Conservation (phyloP, 2,329 filamentous ascomycete species). For the Truncatella angustata region DNA sequence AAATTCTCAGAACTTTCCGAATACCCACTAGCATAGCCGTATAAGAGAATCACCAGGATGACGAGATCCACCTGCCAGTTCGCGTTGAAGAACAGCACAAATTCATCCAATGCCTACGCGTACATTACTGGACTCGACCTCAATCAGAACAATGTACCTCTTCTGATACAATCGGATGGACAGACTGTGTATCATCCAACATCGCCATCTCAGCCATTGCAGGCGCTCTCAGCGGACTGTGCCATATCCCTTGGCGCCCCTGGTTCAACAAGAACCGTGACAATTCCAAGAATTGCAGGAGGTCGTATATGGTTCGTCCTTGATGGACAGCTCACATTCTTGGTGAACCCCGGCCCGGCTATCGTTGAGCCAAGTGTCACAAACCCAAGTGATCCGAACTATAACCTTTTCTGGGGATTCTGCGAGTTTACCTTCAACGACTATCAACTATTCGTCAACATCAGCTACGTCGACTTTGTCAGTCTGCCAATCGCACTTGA, state of each 20-base stretch:
- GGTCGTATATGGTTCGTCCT: constrained; percentile 71
- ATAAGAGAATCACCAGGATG: constrained; percentile 20
- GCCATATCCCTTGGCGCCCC: constrained; percentile 63
- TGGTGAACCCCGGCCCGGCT: constrained; percentile 68
- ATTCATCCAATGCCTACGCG: constrained; percentile 59
- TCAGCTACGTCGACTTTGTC: constrained; percentile 75
- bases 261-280: constrained; percentile 57
- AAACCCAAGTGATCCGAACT: constrained; percentile 63
- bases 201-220: constrained; percentile 51
- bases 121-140: constrained; percentile 69
- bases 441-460: constrained; percentile 59
- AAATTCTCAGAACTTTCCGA: no score
- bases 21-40: neutral
- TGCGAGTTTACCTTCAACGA: constrained; percentile 63
- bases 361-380: constrained; percentile 73
- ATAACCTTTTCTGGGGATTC: constrained; percentile 62
- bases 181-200: constrained; percentile 62
- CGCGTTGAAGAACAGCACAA: constrained; percentile 64
- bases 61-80: constrained; percentile 53
- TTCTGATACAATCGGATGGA: constrained; percentile 66
- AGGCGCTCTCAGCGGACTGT: constrained; percentile 54
- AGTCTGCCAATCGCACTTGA: constrained; percentile 59
- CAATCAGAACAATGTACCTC: constrained; percentile 56
- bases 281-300: constrained; percentile 68
- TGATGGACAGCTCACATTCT: constrained; percentile 61